Evolutionary conservation across 108 stramenopile species (phyloP).

Genomic region (Pseudonitzschia multiseries): DNA sequence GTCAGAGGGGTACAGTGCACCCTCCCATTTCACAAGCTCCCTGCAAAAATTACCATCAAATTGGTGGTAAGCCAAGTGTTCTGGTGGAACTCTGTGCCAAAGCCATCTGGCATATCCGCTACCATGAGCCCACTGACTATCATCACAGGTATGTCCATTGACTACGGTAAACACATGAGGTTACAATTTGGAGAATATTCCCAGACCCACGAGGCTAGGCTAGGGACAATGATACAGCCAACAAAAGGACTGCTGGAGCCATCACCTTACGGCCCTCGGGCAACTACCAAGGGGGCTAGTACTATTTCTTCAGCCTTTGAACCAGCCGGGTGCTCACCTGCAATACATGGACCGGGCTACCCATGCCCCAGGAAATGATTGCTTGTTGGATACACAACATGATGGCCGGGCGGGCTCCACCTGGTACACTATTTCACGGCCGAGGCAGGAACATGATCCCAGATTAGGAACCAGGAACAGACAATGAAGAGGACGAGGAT

Average conservation of each 20-base stretch:
- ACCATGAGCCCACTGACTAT: conserved; percentile 34
- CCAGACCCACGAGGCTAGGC: conserved; percentile 38
- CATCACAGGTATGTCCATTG: conserved; percentile 20
- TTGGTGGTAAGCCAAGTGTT: conserved; percentile 21
- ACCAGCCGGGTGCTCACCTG: conserved; percentile 30
- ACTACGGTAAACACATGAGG: conserved; percentile 31
- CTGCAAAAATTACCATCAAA: conserved; percentile 19
- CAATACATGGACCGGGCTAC: conserved; percentile 21
- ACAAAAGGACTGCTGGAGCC: conserved; percentile 32
- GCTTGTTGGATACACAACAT: too few species aligned
- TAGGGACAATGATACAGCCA: conserved; percentile 36
- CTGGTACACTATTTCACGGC: conserved; percentile 28
- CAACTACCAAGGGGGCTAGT: conserved; percentile 36
- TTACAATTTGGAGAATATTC: conserved; percentile 41
- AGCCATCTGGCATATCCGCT: conserved; percentile 31
- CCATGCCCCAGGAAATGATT: conserved; percentile 43
- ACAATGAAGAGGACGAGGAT: too few species aligned
- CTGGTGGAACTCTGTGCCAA: conserved; percentile 43
- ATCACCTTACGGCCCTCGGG: conserved; percentile 29
- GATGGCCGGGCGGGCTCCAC: too few species aligned
- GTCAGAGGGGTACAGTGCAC: conserved; percentile 22
- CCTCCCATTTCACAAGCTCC: conserved; percentile 33
- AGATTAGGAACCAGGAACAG: too few species aligned
- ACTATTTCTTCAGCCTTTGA: conserved; percentile 33
- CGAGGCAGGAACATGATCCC: too few species aligned